phyloP scores from a whole-genome alignment of 768 basidiomycete species.

The Amanita rimosa region DNA sequence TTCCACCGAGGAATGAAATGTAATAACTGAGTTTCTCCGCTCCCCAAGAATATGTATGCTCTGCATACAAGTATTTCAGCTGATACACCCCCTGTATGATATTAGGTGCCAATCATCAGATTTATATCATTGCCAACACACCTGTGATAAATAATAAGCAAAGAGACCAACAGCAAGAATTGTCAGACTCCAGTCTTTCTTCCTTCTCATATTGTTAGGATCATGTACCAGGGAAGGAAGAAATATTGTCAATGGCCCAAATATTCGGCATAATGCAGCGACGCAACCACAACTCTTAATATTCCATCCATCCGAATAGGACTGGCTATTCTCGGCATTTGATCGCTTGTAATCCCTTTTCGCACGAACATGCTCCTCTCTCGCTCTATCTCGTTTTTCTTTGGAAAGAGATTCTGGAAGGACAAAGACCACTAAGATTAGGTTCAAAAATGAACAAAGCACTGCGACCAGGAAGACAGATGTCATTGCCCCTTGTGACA shows the following conservation, averaged over 20 bases:
- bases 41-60: conserved; percentile 60
- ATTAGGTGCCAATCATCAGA: neutral
- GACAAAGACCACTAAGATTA: conserved; percentile 58
- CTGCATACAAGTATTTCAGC: conserved; percentile 75
- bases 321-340: conserved; percentile 2
- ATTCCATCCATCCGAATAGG: neutral
- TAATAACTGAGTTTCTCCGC: conserved; percentile 69
- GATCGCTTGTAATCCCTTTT: conserved; percentile 13
- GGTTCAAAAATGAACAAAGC: conserved; percentile 32
- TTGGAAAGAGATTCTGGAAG: conserved; percentile 51
- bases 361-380: conserved; percentile 11
- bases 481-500: conserved; percentile 23
- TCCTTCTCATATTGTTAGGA: conserved; percentile 23
- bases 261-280: conserved; percentile 21
- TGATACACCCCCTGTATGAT: conserved; percentile 54
- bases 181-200: conserved; percentile 76
- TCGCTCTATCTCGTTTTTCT: conserved; percentile 26
- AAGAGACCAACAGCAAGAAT: conserved; percentile 54
- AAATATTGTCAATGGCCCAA: conserved; percentile 62
- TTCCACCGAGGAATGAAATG: conserved; percentile 54
- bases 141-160: conserved; percentile 52
- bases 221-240: conserved; percentile 43
- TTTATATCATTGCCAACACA: conserved; percentile 14
- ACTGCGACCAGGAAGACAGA: conserved; percentile 38
- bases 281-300: neutral